Base-by-base conservation (phyloP, 2,329 filamentous ascomycete species). In the Didymella lethalis region DNA sequence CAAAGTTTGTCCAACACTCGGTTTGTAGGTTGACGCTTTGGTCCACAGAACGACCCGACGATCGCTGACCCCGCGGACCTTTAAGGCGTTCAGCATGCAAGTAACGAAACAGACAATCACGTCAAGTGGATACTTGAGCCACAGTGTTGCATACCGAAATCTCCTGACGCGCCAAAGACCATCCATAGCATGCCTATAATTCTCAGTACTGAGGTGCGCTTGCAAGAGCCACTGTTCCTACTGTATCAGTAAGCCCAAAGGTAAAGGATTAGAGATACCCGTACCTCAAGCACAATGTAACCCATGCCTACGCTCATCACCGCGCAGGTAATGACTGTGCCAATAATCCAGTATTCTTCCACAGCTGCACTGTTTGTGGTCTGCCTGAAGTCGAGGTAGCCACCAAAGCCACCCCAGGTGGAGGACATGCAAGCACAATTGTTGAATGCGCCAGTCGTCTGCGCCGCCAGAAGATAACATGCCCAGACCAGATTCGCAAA, bases 381-480 rank as follows among this genome's bases (percentile, higher is more conserved):
- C 20, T 71, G 64, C 12, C 57, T 65, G 48, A 72, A 70, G 45
- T 81, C 76, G 32, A 81, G 64, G 48, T 80, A 81, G 7, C 80
- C 78, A n/a, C 75, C 74, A 6, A 61, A 62, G 3, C 58, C 54
- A 5, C 66, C 72, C 74, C 77, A 79, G 14, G 62, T 66, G 11
- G 72, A 75, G 4, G 75, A 68, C 65, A 75, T 73, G 65, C 80
- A 81, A 28, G 69, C 63, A 62, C 78, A 81, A 10, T 72, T 79
- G 58, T 77, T 74, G 56, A 76, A 77, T 0, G 66, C 62, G 14
- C 79, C 79, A 12, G 77, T 72, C 3, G 79, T 80, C 58, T 80
- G 77, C 2, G 76, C 76, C 18, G 74, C 57, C n/a, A 77, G 64
- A 28, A 77, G 74, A 47, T 77, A 78, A 45, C 66, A 56, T 2